phyloP scores from a whole-genome alignment of 148 eudicot species.

The Persicaria maculosa region DNA sequence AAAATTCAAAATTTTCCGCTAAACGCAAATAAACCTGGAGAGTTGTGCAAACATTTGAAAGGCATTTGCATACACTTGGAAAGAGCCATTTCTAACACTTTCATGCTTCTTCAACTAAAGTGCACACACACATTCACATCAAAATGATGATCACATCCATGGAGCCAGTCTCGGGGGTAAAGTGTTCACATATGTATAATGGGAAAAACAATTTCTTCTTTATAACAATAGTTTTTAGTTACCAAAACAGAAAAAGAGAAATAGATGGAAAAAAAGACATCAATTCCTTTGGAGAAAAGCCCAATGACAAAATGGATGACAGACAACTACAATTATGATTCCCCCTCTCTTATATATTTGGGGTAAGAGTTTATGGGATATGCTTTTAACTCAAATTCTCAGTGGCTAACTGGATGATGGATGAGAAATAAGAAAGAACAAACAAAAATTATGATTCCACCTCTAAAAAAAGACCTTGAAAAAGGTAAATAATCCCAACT shows the following conservation, averaged over 20 bases:
- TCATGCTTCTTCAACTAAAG: neutral
- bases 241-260: neutral
- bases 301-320: neutral
- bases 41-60: too few relatives aligned
- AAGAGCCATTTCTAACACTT: neutral
- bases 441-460: neutral
- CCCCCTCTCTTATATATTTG: too few relatives aligned
- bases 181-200: neutral
- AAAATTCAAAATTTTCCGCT: neutral
- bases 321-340: too few relatives aligned
- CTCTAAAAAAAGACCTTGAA: neutral
- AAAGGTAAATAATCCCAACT: too few relatives aligned
- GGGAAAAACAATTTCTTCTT: neutral
- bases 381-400: too few relatives aligned
- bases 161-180: neutral
- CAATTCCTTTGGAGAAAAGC: neutral
- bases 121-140: neutral
- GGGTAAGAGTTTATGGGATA: too few relatives aligned
- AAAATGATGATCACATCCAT: neutral
- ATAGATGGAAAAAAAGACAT: neutral
- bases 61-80: neutral
- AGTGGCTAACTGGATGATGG: too few relatives aligned
- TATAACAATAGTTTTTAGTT: neutral
- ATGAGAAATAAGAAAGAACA: neutral
- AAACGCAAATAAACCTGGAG: too few relatives aligned